Evolutionary conservation across 768 basidiomycete genomes (phyloP).

Genomic region (Phylloporus rhodoxanthus): DNA sequence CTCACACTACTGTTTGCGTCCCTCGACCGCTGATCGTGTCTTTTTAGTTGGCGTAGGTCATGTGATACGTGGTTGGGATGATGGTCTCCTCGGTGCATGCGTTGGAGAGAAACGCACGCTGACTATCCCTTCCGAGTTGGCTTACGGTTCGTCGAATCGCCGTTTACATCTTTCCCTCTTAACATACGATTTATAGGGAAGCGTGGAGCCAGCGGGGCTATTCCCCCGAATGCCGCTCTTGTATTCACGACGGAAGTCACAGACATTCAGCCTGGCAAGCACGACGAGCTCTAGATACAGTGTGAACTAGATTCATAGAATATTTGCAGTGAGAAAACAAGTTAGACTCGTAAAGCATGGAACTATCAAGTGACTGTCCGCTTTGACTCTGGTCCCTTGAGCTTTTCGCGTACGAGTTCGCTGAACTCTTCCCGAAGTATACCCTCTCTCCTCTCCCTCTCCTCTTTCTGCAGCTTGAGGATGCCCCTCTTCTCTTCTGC

Average conservation of each 20-base stretch:
- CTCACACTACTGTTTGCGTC: not conserved
- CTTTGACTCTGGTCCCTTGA: slow-evolving; percentile 46
- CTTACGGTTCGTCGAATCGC: slow-evolving; percentile 61
- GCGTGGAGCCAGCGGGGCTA: slow-evolving; percentile 69
- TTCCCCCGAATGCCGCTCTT: slow-evolving; percentile 73
- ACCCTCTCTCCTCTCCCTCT: slow-evolving; percentile 84
- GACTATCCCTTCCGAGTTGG: slow-evolving; percentile 75
- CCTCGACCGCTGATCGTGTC: slow-evolving; percentile 1
- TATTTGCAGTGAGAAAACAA: not conserved
- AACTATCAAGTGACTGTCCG: slow-evolving; percentile 6
- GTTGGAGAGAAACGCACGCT: slow-evolving; percentile 81
- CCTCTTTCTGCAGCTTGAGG: slow-evolving; percentile 89
- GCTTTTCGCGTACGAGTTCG: slow-evolving; percentile 70
- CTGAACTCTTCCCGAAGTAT: slow-evolving; percentile 87
- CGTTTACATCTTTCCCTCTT: not conserved
- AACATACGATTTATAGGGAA: slow-evolving; percentile 40
- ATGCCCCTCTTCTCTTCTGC: slow-evolving; percentile 98
- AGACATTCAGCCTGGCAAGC: slow-evolving; percentile 45
- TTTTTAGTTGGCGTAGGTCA: slow-evolving; percentile 67
- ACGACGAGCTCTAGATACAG: slow-evolving; percentile 49
- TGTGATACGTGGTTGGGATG: slow-evolving; percentile 83
- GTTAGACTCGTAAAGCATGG: not conserved
- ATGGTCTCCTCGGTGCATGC: slow-evolving; percentile 82
- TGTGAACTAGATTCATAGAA: not conserved
- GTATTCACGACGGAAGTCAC: slow-evolving; percentile 85